phyloP scores from a whole-genome alignment of 495 filamentous ascomycete species.

The Bacidia rubella region DNA sequence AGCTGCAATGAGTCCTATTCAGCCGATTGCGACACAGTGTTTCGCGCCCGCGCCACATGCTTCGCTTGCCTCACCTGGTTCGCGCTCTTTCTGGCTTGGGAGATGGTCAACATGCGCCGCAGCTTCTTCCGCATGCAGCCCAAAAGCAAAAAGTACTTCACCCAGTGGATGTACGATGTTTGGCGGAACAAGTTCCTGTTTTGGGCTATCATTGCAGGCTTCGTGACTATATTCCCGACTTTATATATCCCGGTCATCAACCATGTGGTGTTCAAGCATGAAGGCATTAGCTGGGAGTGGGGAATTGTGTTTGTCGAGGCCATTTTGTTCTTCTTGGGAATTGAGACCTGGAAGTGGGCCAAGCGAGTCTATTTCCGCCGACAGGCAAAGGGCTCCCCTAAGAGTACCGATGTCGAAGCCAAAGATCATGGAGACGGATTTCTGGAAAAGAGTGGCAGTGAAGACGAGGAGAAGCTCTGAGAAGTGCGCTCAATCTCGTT shows the following conservation, averaged over 20 bases:
- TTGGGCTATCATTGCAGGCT: constrained; percentile 54
- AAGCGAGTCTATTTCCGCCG: too few relatives aligned
- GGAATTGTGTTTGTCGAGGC: constrained; percentile 12
- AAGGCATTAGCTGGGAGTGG: constrained; percentile 65
- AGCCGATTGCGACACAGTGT: constrained; percentile 45
- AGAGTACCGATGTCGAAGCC: too few relatives aligned
- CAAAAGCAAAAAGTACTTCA: constrained; percentile 23
- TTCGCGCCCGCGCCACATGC: constrained; percentile 61
- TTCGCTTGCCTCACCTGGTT: constrained; percentile 67
- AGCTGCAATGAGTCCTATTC: constrained; percentile 52
- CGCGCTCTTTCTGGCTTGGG: constrained; percentile 60
- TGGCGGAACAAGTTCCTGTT: constrained; percentile 63
- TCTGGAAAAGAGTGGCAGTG: too few relatives aligned
- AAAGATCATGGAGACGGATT: too few relatives aligned
- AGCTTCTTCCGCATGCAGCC: constrained; percentile 57
- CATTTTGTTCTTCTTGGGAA: constrained; percentile 5
- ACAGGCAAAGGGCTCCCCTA: too few relatives aligned
- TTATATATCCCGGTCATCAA: constrained; percentile 64
- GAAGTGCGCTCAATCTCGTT: too few relatives aligned
- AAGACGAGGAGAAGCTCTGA: too few relatives aligned
- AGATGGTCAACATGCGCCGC: constrained; percentile 57
- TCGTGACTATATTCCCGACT: constrained; percentile 53
- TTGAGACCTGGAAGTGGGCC: neutral
- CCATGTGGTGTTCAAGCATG: constrained; percentile 58
- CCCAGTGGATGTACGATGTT: constrained; percentile 48